Conservation (phyloP, 768 basidiomycete genomes). For the Rhodotorula taiwanensis region DNA sequence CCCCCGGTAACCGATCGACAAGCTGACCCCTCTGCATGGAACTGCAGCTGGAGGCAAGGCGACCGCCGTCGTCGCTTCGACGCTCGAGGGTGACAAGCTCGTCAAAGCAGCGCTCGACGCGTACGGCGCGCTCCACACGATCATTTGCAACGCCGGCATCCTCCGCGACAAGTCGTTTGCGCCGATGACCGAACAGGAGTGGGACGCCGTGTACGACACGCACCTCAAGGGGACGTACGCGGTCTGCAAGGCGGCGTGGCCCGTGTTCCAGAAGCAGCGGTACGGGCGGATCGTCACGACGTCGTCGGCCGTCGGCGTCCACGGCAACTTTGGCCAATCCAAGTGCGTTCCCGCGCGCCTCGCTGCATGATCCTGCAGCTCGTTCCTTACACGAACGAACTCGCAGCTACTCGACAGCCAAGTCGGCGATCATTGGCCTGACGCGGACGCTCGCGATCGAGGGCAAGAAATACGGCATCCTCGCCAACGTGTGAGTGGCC, state of each 20-base stretch:
- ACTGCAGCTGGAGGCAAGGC: constrained; percentile 79
- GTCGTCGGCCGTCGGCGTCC: constrained; percentile 74
- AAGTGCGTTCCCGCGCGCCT: constrained; percentile 48
- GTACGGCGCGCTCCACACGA: constrained; percentile 72
- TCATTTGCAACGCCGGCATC: constrained; percentile 70
- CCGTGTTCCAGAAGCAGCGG: constrained; percentile 90
- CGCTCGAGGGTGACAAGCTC: constrained; percentile 83
- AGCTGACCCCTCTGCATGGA: accelerated
- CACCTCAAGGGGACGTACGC: constrained; percentile 85
- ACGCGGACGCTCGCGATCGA: constrained; percentile 87
- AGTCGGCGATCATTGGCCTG: constrained; percentile 81
- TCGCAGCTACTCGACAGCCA: constrained; percentile 69
- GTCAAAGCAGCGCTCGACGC: constrained; percentile 78
- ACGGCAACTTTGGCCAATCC: constrained; percentile 72
- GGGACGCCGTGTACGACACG: constrained; percentile 83
- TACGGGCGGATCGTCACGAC: constrained; percentile 93
- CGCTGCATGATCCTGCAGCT: neutral
- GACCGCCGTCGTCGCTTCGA: constrained; percentile 69
- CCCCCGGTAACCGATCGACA: neutral
- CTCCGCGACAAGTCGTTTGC: constrained; percentile 87
- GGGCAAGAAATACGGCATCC: constrained; percentile 81
- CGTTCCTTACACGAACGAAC: neutral
- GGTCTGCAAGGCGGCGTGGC: constrained; percentile 85
- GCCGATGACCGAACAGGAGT: constrained; percentile 81
- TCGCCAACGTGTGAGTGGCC: constrained; percentile 58